Percentiles rank a stretch among this genome's conserved stretches.
phyloP scores from a whole-genome alignment of 2,329 filamentous ascomycete genomes.

The Aspergillus chevalieri region DNA sequence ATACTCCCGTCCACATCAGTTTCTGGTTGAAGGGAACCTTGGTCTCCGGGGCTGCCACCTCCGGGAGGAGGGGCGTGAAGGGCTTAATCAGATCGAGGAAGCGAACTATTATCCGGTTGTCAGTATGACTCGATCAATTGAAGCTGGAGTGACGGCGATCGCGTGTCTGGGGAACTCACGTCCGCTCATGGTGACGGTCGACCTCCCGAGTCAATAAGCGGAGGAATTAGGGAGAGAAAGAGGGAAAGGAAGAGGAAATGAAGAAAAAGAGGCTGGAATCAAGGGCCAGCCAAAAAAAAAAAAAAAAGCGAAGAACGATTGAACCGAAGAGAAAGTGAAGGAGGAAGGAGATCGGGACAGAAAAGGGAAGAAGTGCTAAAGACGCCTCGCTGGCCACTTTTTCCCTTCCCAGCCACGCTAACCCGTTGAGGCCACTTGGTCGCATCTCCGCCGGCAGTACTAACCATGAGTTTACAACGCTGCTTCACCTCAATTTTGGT shows the following conservation, averaged over 20 bases:
- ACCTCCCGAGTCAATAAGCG: constrained; percentile 18
- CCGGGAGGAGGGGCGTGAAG: constrained; percentile 97
- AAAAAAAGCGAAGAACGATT: constrained; percentile 19
- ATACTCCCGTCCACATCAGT: constrained; percentile 81
- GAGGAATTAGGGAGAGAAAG: constrained; percentile 6
- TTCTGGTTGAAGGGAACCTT: constrained; percentile 99
- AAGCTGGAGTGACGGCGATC: constrained; percentile 16
- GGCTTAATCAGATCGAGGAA: constrained; percentile 99
- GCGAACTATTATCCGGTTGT: constrained; percentile 59
- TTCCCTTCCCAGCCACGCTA: constrained; percentile 26
- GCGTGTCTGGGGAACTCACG: constrained; percentile 43
- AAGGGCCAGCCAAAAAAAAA: constrained; percentile 30
- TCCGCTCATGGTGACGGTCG: constrained; percentile 52
- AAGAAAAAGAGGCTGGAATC: constrained; percentile 25
- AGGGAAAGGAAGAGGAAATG: constrained; percentile 11
- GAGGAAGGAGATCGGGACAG: constrained; percentile 18
- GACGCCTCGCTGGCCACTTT: constrained; percentile 33
- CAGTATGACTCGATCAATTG: constrained; percentile 25
- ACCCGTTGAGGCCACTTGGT: constrained; percentile 34
- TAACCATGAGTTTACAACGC: too few relatives aligned
- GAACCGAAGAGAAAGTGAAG: constrained; percentile 19
- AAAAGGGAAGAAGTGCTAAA: constrained; percentile 18
- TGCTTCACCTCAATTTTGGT: too few relatives aligned
- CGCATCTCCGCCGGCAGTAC: constrained; percentile 16
- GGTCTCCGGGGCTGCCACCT: constrained; percentile 97